These are phyloP conservation scores for Dothistroma pini DNA, from an alignment of 2,329 filamentous ascomycete species.

Conservation along the genomic window DNA sequence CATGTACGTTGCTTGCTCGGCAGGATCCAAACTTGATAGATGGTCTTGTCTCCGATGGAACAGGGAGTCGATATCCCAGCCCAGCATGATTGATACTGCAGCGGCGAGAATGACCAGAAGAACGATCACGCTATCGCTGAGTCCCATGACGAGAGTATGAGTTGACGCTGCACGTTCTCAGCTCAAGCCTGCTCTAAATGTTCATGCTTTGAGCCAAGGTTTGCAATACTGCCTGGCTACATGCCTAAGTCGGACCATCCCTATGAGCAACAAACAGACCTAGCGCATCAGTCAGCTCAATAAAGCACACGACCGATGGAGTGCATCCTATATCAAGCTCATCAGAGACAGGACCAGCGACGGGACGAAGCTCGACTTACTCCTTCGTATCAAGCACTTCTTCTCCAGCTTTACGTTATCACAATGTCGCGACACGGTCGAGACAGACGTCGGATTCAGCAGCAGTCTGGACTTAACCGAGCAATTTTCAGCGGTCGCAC, in stretches of 20 bases:
- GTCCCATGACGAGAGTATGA: background rate
- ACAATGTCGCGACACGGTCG: background rate
- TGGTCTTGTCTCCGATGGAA: background rate
- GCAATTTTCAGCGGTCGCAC: background rate
- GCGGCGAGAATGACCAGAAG: background rate
- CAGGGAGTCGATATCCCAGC: background rate
- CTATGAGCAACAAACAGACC: background rate
- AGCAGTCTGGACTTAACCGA: background rate
- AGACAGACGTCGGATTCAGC: background rate
- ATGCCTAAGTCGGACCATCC: background rate
- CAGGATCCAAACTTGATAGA: background rate
- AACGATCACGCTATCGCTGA: background rate
- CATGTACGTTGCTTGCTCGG: background rate
- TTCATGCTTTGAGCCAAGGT: background rate
- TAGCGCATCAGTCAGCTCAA: background rate
- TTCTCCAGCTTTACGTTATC: background rate
- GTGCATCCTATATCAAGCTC: background rate
- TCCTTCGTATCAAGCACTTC: background rate
- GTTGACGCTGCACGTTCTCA: background rate
- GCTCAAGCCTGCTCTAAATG: background rate
- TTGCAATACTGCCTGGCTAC: background rate
- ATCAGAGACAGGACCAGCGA: background rate
- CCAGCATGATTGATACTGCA: background rate
- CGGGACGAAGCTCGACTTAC: background rate
- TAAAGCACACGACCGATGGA: background rate